A percentile compares a stretch with the other conserved stretches of the same genome.
Evolutionary conservation across 106 monocot species (phyloP).

Genomic region (Dioscorea dumetorum): DNA sequence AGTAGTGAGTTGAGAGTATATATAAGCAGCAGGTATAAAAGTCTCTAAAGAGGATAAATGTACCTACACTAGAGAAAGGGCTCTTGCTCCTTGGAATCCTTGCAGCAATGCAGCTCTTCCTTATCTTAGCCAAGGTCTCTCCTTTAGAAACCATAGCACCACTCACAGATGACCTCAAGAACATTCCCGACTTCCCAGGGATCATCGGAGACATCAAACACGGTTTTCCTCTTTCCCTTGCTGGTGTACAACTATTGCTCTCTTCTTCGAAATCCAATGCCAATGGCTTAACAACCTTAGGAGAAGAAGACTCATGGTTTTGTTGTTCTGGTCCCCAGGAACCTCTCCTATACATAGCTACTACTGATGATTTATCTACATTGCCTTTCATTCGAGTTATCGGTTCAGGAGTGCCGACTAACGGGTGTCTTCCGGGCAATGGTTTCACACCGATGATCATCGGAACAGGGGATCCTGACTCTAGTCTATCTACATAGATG

Average conservation of each 20-base stretch:
- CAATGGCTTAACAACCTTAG: constrained; percentile 39
- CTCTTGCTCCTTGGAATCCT: constrained; percentile 52
- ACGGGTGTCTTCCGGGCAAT: constrained; percentile 76
- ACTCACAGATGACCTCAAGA: constrained; percentile 16
- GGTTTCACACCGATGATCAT: constrained; percentile 60
- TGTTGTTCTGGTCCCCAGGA: constrained; percentile 58
- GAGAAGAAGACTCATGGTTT: constrained; percentile 16
- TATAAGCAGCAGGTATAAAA: background rate
- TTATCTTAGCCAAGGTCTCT: constrained; percentile 18
- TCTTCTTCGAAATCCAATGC: constrained; percentile 43
- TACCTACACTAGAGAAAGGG: constrained; percentile 46
- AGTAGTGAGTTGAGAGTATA: background rate
- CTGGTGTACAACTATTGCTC: constrained; percentile 20
- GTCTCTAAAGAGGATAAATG: constrained; percentile 2
- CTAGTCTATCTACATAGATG: constrained; percentile 69
- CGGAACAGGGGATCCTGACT: constrained; percentile 61
- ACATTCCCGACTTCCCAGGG: background rate
- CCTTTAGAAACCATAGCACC: constrained; percentile 13
- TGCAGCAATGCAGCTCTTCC: constrained; percentile 42
- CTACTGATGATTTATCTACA: constrained; percentile 10
- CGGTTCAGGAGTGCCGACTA: constrained; percentile 69
- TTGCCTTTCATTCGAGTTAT: constrained; percentile 12
- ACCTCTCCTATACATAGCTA: constrained; percentile 30
- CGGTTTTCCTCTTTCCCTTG: constrained; percentile 5
- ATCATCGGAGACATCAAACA: too few species aligned